Evolutionary conservation across 1,284 basidiomycete genomes (phyloP), one percentile per base, ranked within the genome.

Genomic region (Amylostereum chailletii): DNA sequence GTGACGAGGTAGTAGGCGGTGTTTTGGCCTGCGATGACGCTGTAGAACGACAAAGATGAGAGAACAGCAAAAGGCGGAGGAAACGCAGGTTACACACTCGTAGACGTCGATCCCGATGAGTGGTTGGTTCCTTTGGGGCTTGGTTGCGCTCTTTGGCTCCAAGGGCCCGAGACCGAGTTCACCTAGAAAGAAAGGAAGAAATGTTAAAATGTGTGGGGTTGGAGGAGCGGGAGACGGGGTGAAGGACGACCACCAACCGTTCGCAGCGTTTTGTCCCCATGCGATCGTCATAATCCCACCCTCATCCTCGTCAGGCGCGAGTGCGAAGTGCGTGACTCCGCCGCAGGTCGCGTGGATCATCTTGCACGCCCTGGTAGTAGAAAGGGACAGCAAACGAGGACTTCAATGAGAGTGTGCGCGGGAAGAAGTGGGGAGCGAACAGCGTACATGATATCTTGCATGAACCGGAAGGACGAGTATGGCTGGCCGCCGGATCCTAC

Each of bases 311-410:
- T 87, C 82, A 1, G 80, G 75, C 0, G 83, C 81, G 11, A 88
- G 74, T 19, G 85, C 75, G 71, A 91, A 94, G 59, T 94, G 87
- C 0, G 92, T 94, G n/a, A 93, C 90, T 11, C 92, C 92, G 27
- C 94, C 94, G 42, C 83, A 84, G 8, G 79, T 72, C 0, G 80
- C 83, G 10, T 76, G 71, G 34, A 69, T 66, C 19, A 88, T 77
- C 59, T 87, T 88, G 66, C 86, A 90, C 4, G 77, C 81, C 79
- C 83, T 86, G 51, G 19, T 19, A 19, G 19, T 19, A 19, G 19
- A 19, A 19, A 19, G 19, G 19, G 19, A 19, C 19, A 19, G 19
- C 19, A 19, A 19, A 19, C 45, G 47, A 32, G 5, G 34, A n/a
- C 46, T n/a, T 19, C 31, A 44, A 48, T 50, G 44, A 43, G 43